A percentile compares a stretch with the other conserved stretches of the same genome.
phyloP scores from a whole-genome alignment of 2,329 filamentous ascomycete genomes.

The Pseudocercospora pini-densiflorae region DNA sequence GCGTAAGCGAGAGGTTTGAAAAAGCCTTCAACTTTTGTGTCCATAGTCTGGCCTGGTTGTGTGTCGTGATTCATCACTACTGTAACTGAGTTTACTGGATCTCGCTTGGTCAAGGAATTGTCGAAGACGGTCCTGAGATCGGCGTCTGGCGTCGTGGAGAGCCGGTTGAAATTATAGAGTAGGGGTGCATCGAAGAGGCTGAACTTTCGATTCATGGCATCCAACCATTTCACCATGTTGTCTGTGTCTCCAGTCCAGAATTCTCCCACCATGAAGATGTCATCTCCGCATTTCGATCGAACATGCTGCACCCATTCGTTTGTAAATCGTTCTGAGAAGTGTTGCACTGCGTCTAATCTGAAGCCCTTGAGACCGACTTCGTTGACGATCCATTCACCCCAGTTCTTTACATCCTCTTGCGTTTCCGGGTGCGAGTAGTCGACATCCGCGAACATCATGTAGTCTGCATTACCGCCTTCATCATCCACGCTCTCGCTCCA shows the following conservation, averaged over 20 bases:
- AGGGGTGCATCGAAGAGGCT: slow-evolving; percentile 71
- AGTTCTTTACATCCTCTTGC: slow-evolving; percentile 64
- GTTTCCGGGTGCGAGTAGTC: slow-evolving; percentile 69
- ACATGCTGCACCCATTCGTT: slow-evolving; percentile 64
- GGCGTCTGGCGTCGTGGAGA: slow-evolving; percentile 55
- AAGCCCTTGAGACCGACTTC: slow-evolving; percentile 67
- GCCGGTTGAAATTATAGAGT: slow-evolving; percentile 65
- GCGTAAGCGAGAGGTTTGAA: slow-evolving; percentile 75
- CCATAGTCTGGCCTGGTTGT: slow-evolving; percentile 64
- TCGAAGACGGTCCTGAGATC: slow-evolving; percentile 57
- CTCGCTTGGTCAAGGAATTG: slow-evolving; percentile 25
- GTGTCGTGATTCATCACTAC: slow-evolving; percentile 69
- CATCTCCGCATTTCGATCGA: slow-evolving; percentile 40
- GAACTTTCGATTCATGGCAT: slow-evolving; percentile 58
- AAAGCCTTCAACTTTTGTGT: slow-evolving; percentile 65
- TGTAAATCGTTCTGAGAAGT: slow-evolving; percentile 69
- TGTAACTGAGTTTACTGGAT: slow-evolving; percentile 23
- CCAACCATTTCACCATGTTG: slow-evolving; percentile 58
- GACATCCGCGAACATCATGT: slow-evolving; percentile 72
- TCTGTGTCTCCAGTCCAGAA: slow-evolving; percentile 66
- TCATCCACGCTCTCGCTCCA: slow-evolving; percentile 66
- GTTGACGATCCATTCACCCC: slow-evolving; percentile 69
- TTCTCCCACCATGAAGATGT: slow-evolving; percentile 70
- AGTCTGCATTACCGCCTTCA: slow-evolving; percentile 65
- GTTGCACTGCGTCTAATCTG: slow-evolving; percentile 72